These are phyloP conservation scores for Cyberlindnera japonica DNA, from an alignment of 805 yeast species.

Conservation along the genomic window DNA sequence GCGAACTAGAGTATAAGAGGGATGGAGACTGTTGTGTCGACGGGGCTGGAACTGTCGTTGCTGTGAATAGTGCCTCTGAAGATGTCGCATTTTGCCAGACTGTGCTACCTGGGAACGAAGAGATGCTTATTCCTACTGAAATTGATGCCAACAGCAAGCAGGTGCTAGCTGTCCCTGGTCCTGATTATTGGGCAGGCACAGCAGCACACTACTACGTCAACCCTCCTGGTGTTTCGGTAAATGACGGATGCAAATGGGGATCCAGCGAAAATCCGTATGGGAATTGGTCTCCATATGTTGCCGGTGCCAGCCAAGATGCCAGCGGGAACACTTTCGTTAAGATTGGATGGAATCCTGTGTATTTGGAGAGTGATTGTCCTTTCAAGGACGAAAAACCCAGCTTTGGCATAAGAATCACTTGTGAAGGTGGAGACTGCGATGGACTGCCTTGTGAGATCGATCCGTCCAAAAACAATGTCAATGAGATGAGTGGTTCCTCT, in stretches of 20 bases:
- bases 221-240: slow-evolving; percentile 73
- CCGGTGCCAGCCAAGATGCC: slow-evolving; percentile 81
- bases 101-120: slow-evolving; percentile 91
- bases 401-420: slow-evolving; percentile 70
- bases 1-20: slow-evolving; percentile 61
- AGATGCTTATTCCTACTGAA: slow-evolving; percentile 84
- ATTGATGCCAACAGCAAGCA: slow-evolving; percentile 47
- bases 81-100: slow-evolving; percentile 88
- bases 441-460: slow-evolving; percentile 84
- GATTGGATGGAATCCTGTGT: slow-evolving; percentile 89
- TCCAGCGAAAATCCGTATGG: slow-evolving; percentile 63
- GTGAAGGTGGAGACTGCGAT: slow-evolving; percentile 67
- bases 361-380: slow-evolving; percentile 55
- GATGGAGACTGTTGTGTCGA: slow-evolving; percentile 61
- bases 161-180: slow-evolving; percentile 77
- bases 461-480: slow-evolving; percentile 59
- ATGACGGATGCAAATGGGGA: slow-evolving; percentile 87
- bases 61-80: slow-evolving; percentile 49
- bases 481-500: slow-evolving; percentile 44
- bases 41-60: slow-evolving; percentile 73
- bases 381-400: slow-evolving; percentile 54
- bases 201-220: slow-evolving; percentile 86
- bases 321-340: slow-evolving; percentile 71
- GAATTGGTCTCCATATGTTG: slow-evolving; percentile 93
- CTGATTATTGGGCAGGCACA: slow-evolving; percentile 80